Conservation (phyloP, 176 grass and related monocot genomes). For the Carex parvula region DNA sequence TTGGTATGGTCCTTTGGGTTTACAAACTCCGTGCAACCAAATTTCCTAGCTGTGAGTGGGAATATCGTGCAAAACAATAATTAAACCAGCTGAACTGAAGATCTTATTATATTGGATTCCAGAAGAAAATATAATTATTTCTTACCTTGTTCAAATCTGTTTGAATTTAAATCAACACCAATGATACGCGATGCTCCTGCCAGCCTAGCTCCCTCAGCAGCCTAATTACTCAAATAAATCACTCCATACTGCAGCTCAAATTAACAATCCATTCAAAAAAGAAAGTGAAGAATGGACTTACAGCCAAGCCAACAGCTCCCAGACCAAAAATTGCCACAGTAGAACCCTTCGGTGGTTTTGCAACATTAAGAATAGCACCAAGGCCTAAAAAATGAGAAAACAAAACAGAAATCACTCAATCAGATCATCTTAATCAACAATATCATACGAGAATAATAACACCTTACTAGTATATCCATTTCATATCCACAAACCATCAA, state of each 20-base stretch:
- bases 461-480: not conserved
- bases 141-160: constrained; percentile 62
- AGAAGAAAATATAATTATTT: not conserved
- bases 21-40: constrained; percentile 83
- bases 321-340: constrained; percentile 74
- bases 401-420: not conserved
- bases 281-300: constrained; percentile 17
- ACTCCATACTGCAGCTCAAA: not conserved
- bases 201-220: constrained; percentile 72
- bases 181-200: constrained; percentile 76
- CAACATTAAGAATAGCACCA: constrained; percentile 74
- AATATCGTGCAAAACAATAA: not conserved
- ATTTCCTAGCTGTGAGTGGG: constrained; percentile 62
- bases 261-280: not conserved
- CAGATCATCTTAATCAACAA: not conserved
- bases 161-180: constrained; percentile 70
- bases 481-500: not conserved
- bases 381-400: constrained; percentile 34
- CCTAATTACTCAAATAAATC: constrained; percentile 37
- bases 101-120: not conserved
- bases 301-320: constrained; percentile 80
- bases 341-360: constrained; percentile 60
- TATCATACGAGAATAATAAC: not conserved
- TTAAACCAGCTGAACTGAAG: not conserved
- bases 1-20: constrained; percentile 71